These are phyloP conservation scores for Primulina huaijiensis DNA, from an alignment of 257 asterid genomes.

Conservation along the genomic window DNA sequence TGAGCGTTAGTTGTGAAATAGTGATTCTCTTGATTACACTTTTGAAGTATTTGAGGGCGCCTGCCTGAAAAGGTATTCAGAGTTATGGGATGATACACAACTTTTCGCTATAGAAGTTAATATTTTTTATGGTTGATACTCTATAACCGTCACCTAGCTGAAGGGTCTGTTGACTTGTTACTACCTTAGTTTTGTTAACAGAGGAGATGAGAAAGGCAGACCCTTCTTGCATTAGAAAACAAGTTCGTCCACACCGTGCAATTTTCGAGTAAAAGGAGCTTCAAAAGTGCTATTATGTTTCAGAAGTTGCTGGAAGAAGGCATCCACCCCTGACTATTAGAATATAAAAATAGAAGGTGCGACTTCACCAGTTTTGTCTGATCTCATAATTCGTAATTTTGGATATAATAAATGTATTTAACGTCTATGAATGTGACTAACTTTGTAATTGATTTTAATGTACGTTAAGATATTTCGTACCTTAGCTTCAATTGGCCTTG, in stretches of 20 bases:
- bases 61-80: too few species aligned
- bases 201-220: constrained; percentile 4
- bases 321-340: too few species aligned
- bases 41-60: too few species aligned
- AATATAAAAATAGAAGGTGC: background rate
- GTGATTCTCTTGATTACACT: too few species aligned
- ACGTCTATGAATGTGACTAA: background rate
- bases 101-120: background rate
- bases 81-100: too few species aligned
- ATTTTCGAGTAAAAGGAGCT: constrained; percentile 10
- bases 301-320: too few species aligned
- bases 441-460: background rate
- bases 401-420: background rate
- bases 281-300: too few species aligned
- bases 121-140: background rate
- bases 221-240: background rate
- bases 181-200: constrained; percentile 24
- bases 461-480: background rate
- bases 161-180: background rate
- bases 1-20: too few species aligned
- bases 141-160: background rate
- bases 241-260: background rate
- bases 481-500: too few species aligned
- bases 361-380: background rate
- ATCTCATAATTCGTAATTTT: background rate